These are phyloP conservation scores for Eucalyptus marginata DNA, from an alignment of 345 rosid species.

Conservation along the genomic window DNA sequence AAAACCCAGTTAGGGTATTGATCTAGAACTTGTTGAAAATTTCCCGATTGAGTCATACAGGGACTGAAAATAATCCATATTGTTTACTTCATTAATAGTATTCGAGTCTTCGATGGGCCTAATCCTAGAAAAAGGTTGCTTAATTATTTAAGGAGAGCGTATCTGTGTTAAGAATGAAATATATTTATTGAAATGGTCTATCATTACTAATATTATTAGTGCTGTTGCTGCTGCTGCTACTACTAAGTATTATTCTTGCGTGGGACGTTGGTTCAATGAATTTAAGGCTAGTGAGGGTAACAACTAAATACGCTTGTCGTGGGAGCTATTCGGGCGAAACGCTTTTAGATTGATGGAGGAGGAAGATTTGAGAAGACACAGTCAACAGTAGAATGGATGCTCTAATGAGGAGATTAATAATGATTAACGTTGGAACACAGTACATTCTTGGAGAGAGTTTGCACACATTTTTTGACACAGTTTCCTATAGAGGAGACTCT, in stretches of 20 bases:
- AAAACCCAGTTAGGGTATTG: not conserved
- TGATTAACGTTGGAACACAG: not conserved
- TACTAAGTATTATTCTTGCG: not conserved
- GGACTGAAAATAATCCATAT: not conserved
- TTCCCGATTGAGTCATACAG: not conserved
- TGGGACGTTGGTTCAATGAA: not conserved
- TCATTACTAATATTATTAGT: not conserved
- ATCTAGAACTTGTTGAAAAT: not conserved
- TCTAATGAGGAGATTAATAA: not conserved
- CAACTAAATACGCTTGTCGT: not conserved
- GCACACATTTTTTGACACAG: not conserved
- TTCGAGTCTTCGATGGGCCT: not conserved
- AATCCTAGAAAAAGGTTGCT: not conserved
- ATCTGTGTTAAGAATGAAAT: not conserved
- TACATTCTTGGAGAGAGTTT: not conserved
- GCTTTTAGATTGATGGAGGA: not conserved
- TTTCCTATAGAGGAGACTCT: not conserved
- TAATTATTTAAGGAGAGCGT: not conserved
- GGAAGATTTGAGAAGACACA: not conserved
- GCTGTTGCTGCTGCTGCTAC: rapidly evolving
- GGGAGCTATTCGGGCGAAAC: not conserved
- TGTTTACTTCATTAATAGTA: not conserved
- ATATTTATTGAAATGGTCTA: not conserved
- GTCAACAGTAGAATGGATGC: not conserved
- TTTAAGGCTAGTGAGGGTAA: not conserved